Conservation (phyloP, 441 rosid genomes). For the Croton setiger region DNA sequence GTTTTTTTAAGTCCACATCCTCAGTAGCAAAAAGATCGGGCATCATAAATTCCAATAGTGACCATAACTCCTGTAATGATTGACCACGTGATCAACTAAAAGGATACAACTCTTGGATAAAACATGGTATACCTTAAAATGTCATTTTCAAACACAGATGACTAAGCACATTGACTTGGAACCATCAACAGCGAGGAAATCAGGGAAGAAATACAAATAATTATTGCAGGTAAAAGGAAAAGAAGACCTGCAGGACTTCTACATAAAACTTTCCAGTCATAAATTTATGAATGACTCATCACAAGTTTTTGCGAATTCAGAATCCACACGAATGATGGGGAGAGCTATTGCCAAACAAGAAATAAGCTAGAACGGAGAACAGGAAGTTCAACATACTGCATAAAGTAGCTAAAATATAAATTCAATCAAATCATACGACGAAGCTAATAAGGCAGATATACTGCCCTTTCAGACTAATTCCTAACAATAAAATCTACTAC, state of each 20-base stretch:
- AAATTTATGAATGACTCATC: neutral
- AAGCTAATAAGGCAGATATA: neutral
- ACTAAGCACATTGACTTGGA: neutral
- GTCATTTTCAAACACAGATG: neutral
- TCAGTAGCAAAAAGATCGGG: slow-evolving; percentile 93
- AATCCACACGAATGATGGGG: no score
- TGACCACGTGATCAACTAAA: neutral
- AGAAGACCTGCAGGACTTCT: neutral
- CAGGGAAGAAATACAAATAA: neutral
- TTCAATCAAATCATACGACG: neutral
- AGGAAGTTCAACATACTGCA: neutral
- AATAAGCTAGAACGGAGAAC: neutral
- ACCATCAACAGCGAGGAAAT: neutral
- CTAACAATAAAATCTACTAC: neutral
- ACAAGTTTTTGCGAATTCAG: no score
- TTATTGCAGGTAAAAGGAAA: neutral
- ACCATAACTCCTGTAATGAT: slow-evolving; percentile 46
- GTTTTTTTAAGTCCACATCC: slow-evolving; percentile 85
- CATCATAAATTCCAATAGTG: slow-evolving; percentile 92
- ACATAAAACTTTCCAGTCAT: neutral
- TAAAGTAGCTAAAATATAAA: neutral
- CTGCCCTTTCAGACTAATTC: no score
- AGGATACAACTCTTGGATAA: neutral
- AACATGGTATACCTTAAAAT: neutral
- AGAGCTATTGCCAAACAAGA: neutral